Percentiles rank a stretch among this genome's conserved stretches.
Conservation (phyloP, 352 stramenopile genomes). For the Phytophthora syringae region DNA sequence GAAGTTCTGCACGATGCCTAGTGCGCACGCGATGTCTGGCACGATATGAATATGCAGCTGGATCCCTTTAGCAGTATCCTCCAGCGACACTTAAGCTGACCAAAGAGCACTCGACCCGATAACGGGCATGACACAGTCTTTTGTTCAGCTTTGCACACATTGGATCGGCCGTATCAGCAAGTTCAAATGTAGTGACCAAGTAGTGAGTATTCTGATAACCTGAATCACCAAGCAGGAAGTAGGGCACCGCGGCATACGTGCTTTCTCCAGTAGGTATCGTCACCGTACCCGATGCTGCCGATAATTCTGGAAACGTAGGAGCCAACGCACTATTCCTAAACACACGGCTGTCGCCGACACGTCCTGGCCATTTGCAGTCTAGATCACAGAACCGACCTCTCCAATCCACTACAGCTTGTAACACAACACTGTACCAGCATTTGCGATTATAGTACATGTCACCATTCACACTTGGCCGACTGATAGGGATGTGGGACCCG, state of each 20-base stretch:
- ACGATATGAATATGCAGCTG: no score
- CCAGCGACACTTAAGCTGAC: not conserved
- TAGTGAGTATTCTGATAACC: constrained; percentile 1
- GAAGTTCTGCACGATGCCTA: no score
- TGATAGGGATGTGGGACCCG: not conserved
- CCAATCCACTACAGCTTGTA: no score
- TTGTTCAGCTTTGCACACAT: not conserved
- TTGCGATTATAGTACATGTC: no score
- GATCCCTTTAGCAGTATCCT: no score
- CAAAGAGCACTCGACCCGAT: constrained; percentile 4
- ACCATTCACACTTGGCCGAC: not conserved
- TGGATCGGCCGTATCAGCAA: no score
- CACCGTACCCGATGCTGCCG: not conserved
- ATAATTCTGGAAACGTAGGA: not conserved
- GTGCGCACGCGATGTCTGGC: no score
- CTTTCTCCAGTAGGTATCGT: not conserved
- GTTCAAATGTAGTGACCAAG: no score
- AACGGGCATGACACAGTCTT: not conserved
- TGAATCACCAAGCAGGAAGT: constrained; percentile 4
- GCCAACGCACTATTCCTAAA: not conserved
- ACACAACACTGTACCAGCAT: no score
- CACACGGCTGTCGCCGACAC: no score
- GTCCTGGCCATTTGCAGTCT: no score
- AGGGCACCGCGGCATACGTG: not conserved
- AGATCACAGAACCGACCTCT: no score